Conservation (phyloP, 768 basidiomycete genomes). For the Lentinula detonsa region DNA sequence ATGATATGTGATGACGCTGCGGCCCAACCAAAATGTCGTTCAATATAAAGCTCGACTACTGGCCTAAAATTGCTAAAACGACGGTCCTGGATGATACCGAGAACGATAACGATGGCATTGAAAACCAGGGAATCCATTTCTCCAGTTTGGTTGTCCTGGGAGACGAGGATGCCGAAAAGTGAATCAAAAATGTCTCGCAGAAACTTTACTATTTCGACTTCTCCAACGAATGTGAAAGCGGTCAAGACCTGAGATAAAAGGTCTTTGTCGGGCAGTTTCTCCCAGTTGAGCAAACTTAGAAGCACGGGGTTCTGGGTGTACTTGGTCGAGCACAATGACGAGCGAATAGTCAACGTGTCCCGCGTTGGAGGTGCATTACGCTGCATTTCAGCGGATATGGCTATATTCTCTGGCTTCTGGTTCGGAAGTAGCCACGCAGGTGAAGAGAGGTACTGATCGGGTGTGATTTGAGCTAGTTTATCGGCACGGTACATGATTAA, state of each 20-base stretch:
- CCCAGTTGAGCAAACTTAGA: slow-evolving; percentile 78
- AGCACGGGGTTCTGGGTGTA: slow-evolving; percentile 89
- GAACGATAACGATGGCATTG: slow-evolving; percentile 84
- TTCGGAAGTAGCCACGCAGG: slow-evolving; percentile 54
- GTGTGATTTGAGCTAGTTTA: slow-evolving; percentile 50
- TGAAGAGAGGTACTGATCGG: slow-evolving; percentile 67
- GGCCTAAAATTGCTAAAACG: slow-evolving; percentile 94
- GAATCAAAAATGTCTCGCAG: slow-evolving; percentile 88
- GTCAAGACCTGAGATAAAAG: slow-evolving; percentile 65
- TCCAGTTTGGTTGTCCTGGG: slow-evolving; percentile 62
- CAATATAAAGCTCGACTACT: slow-evolving; percentile 90
- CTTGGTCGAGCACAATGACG: slow-evolving; percentile 87
- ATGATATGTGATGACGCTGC: slow-evolving; percentile 81
- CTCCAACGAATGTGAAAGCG: slow-evolving; percentile 88
- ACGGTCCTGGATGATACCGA: slow-evolving; percentile 89
- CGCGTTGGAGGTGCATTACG: slow-evolving; percentile 62
- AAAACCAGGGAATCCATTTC: slow-evolving; percentile 86
- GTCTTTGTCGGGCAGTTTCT: slow-evolving; percentile 57
- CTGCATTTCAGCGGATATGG: slow-evolving; percentile 53
- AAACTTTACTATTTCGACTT: slow-evolving; percentile 94
- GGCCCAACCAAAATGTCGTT: slow-evolving; percentile 79
- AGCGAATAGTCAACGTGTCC: slow-evolving; percentile 78
- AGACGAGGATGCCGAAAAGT: slow-evolving; percentile 83
- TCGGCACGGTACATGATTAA: slow-evolving; percentile 83
- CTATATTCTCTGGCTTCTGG: slow-evolving; percentile 55